Evolutionary conservation across 257 asterid genomes (phyloP), one percentile per base, ranked within the genome.

Genomic region (Solanum tacnaense): DNA sequence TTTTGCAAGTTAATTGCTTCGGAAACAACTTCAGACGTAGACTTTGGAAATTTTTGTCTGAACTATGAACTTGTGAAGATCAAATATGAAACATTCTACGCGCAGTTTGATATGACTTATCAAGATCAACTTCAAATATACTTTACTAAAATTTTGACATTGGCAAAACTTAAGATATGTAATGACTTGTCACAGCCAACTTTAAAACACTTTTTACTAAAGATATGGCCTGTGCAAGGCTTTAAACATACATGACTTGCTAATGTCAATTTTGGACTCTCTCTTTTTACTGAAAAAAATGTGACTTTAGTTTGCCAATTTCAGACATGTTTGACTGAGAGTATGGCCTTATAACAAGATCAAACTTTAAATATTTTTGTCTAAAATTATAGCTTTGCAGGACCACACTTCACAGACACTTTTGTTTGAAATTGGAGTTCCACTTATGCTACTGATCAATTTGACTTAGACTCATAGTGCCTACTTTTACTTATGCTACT

Each of bases 41-140:
- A 62, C 7, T 62, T n/a, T 4, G 7, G 1, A 62, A 23, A 0
- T 11, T 65, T 65, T 10, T n/a, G 1, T 27, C 2, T 27, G 21
- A 13, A 27, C 0, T 68, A 2, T 27, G 10, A 1, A 12, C 10
- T 68, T 68, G 21, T 68, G 36, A 68, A 29, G 21, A 2, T 13
- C 21, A 29, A 27, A 65, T 2, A 65, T 23, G 15, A 65, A 11
- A 9, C 15, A 62, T 23, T 12, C 3, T 25, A 6, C 1, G 4
- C 29, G 20, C 15, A 25, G 0, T 67, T 67, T 25, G 20, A 13
- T 67, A 25, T 25, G 18, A 25, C 11, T 67, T 67, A 1, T 25
- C 38, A 70, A 70, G 0, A 16, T 7, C 76, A 13, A 70, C 23
- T 70, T 15, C 6, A 70, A 0, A 70, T 13, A 13, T 29, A 6